Evolutionary conservation across 1,139 yeast genomes (phyloP).

Genomic region (Neolecta irregularis): DNA sequence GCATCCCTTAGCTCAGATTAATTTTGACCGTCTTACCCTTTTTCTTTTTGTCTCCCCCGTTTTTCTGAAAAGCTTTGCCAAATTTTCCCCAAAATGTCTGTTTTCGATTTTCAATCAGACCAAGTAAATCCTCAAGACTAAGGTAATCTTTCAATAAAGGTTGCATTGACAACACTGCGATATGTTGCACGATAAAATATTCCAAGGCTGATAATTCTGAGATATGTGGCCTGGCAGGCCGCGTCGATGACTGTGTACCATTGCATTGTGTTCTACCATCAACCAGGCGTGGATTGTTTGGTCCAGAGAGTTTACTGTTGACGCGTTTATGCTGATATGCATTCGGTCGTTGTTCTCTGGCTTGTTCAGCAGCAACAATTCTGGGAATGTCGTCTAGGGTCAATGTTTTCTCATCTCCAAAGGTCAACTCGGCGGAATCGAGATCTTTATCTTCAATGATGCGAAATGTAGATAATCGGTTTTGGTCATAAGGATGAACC

Average conservation of each 20-base stretch:
- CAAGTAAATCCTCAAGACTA: conserved; percentile 37
- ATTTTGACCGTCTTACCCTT: conserved; percentile 11
- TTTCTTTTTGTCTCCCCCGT: conserved; percentile 23
- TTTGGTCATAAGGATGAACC: not conserved
- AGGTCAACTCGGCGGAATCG: not conserved
- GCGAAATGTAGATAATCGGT: conserved; percentile 4
- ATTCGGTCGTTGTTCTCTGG: conserved; percentile 78
- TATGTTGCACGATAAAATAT: conserved; percentile 46
- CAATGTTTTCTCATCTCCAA: conserved; percentile 47
- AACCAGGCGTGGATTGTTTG: conserved; percentile 1
- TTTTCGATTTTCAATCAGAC: conserved; percentile 36
- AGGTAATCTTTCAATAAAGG: conserved; percentile 26
- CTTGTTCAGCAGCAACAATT: conserved; percentile 93
- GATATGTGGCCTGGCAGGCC: conserved; percentile 34
- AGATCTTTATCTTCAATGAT: not conserved
- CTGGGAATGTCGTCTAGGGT: conserved; percentile 93
- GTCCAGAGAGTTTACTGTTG: too few relatives aligned
- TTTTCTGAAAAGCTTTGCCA: conserved; percentile 28
- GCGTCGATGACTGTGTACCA: conserved; percentile 4
- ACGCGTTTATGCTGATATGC: conserved; percentile 52
- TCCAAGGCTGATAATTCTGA: conserved; percentile 56
- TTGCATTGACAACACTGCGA: conserved; percentile 50
- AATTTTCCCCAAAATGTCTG: conserved; percentile 60
- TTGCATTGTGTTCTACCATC: too few relatives aligned
- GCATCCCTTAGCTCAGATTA: conserved; percentile 8